phyloP scores from a whole-genome alignment of 2,329 filamentous ascomycete genomes.

The Penicillium sumatraense region DNA sequence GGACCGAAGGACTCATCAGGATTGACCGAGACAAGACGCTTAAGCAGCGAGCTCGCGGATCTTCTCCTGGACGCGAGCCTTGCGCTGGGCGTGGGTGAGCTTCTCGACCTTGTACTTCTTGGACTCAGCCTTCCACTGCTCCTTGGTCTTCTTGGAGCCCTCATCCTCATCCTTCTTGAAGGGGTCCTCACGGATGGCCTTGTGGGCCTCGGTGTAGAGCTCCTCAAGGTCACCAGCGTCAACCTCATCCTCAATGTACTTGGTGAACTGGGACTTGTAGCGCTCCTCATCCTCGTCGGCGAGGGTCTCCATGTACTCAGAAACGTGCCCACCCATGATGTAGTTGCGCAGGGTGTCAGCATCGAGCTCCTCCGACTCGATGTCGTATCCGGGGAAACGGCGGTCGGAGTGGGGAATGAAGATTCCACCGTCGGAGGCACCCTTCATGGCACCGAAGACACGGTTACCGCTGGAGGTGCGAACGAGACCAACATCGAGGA shows the following conservation, averaged over 20 bases:
- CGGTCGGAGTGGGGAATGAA: constrained; percentile 98
- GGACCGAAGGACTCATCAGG: constrained; percentile 20
- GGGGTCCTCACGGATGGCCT: constrained; percentile 95
- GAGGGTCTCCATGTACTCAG: constrained; percentile 99
- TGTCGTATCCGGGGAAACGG: constrained; percentile 98
- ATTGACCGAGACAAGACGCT: constrained; percentile 32
- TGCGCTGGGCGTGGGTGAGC: constrained; percentile 82
- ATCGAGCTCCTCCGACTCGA: constrained; percentile 97
- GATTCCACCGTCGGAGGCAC: constrained; percentile 97
- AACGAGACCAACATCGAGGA: constrained; percentile 96
- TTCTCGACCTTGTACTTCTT: constrained; percentile 83
- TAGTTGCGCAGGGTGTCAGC: constrained; percentile 97
- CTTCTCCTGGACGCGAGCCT: constrained; percentile 83
- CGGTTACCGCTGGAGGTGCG: constrained; percentile 98
- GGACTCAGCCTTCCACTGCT: constrained; percentile 93
- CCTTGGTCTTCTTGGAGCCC: constrained; percentile 92
- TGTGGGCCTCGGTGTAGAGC: constrained; percentile 91
- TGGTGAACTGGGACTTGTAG: constrained; percentile 96
- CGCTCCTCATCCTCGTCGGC: constrained; percentile 99
- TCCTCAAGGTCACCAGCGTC: constrained; percentile 98
- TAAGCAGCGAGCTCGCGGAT: constrained; percentile 74
- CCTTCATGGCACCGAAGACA: constrained; percentile 99
- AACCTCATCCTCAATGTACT: constrained; percentile 96
- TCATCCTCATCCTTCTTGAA: constrained; percentile 85
- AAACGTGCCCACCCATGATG: constrained; percentile 97